Base-by-base conservation (phyloP, 1,284 basidiomycete species). In the Microbotryum violaceum region DNA sequence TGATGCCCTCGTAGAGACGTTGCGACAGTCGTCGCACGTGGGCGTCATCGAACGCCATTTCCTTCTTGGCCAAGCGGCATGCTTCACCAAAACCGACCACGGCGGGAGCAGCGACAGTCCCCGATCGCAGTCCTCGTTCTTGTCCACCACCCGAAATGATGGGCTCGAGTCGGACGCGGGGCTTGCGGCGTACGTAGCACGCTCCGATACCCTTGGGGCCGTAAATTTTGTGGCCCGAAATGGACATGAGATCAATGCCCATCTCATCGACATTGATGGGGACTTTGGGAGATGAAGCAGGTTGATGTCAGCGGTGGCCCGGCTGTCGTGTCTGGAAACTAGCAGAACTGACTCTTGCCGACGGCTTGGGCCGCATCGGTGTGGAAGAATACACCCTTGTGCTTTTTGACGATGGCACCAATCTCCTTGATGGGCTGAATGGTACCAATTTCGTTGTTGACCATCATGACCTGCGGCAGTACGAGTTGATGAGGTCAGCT, bases 381-480 rank as follows among this genome's bases (percentile, higher is more conserved):
- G 78, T 99, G 96, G 81, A 99, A 87, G 76, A 92, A 88, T 18
- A 96, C 83, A 14, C 90, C 88, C 71, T 91, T 84, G 75, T 91
- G 82, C 76, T 88, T 85, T 71, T 80, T 80, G 56, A 90, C 75
- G 33, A 96, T 82, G 6, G 84, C 82, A 27, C 93, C 94, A 68
- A 99, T 98, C 76, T 97, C 92, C 74, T 89, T 88, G 66, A 98
- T 82, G 1, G 96, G 96, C 75, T 98, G 96, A 65, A 99, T 96
- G 65, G 97, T 93, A 54, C 96, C 96, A 8, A 93, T 98, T 79
- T 99, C 96, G 78, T 99, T 99, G 80, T 99, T 99, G 66, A 99
- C 94, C 4, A 89, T 84, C 96, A 99, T 99, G 75, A 99, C 88
- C 12, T 65, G 61, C 29, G n/a, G 16, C 20, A 10, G 33, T 3